Base-by-base conservation (phyloP, 257 asterid genomes). In the Penstemon newberryi region DNA sequence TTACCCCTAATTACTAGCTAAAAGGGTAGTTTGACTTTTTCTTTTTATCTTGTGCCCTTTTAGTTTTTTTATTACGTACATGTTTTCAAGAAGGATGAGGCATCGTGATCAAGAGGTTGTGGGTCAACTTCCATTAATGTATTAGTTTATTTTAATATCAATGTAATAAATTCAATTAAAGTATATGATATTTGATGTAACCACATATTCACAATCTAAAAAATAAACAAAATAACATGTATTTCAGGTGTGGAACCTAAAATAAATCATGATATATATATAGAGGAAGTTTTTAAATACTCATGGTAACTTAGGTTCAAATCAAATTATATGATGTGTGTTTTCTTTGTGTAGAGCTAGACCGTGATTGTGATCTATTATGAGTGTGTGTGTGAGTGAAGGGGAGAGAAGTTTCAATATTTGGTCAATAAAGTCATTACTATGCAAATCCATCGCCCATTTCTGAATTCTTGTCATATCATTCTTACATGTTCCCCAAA, bases 401-500 rank as follows among this genome's bases (percentile, higher is more conserved):
- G 73, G 13, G 65, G 65, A 3, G 39, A 5, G 46, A 8, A 8
- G 55, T 12, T 51, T 12, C 54, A 57, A 59, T 25, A 25, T 25
- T 33, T 58, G 51, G 46, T 51, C 47, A 55, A 63, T 67, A 77
- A 51, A 49, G 53, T 63, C 78, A 67, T 73, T 76, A 63, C 80
- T 46, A 46, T 55, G 72, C 65, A 66, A 73, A 80, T 78, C 60
- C 75, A 74, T 76, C 80, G 43, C 74, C 80, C 79, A 72, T 76
- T 78, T 74, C 83, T 54, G 65, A 64, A 73, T 79, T 76, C 67
- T 25, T 63, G 87, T 79, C 85, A 67, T 71, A 80, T 81, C 87
- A 67, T 47, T 74, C 73, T 68, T 73, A 46, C 52, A 79, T 86
- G 87, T 83, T 81, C 88, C 89, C 88, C 70, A 68, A 82, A 63